A percentile compares a stretch with the other conserved stretches of the same genome.
Conservation (phyloP, 1,139 yeast species). For the Kurtzmaniella quercitrusa region DNA sequence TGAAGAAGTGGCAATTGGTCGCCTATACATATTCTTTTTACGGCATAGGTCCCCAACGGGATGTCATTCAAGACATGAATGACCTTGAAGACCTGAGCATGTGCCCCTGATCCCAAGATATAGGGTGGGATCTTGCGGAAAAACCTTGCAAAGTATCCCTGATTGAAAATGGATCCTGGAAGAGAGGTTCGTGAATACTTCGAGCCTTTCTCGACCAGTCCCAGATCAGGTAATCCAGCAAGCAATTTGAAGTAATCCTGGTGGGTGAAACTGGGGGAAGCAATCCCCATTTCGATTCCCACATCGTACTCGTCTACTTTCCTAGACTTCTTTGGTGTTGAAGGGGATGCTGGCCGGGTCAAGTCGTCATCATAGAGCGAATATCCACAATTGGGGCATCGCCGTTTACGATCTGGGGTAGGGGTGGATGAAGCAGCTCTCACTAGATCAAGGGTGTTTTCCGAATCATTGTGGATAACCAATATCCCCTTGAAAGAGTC, state of each 20-base stretch:
- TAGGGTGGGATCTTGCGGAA: slow-evolving; percentile 45
- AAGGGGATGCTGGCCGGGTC: neutral
- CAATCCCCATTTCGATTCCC: slow-evolving; percentile 20
- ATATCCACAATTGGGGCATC: slow-evolving; percentile 45
- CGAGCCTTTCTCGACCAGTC: slow-evolving; percentile 9
- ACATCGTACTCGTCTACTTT: slow-evolving; percentile 9
- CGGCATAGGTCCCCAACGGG: slow-evolving; percentile 73
- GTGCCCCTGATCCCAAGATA: slow-evolving; percentile 71
- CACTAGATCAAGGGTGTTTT: slow-evolving; percentile 36
- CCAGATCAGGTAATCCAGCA: slow-evolving; percentile 22
- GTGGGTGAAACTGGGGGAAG: slow-evolving; percentile 19
- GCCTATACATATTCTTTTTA: slow-evolving; percentile 82
- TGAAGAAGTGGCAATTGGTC: slow-evolving; percentile 63
- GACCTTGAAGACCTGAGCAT: slow-evolving; percentile 80
- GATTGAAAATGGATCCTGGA: slow-evolving; percentile 52
- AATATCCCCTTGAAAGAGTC: slow-evolving; percentile 39
- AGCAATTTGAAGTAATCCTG: slow-evolving; percentile 38
- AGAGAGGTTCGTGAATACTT: slow-evolving; percentile 10
- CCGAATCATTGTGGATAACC: slow-evolving; percentile 40
- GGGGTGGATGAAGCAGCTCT: slow-evolving; percentile 10
- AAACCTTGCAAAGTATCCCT: slow-evolving; percentile 70
- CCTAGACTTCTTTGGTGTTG: neutral
- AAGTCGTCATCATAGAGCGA: slow-evolving; percentile 15
- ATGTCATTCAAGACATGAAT: slow-evolving; percentile 71
- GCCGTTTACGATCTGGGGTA: slow-evolving; percentile 6